phyloP scores from a whole-genome alignment of 1,284 basidiomycete species.

The Heterobasidion occidentale region DNA sequence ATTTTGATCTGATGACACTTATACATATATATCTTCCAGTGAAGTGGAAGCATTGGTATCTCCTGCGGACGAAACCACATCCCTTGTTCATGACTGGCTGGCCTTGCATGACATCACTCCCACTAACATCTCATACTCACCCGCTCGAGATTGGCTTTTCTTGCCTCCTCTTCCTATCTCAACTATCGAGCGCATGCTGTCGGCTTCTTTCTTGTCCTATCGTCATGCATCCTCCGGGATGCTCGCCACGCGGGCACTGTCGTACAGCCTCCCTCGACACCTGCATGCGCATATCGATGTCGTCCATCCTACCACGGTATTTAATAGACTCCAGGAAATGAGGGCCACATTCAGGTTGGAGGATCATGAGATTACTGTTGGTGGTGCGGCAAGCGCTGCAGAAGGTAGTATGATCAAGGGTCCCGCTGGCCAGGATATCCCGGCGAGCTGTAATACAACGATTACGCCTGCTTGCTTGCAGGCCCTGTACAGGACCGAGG shows the following conservation, averaged over 20 bases:
- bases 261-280: constrained; percentile 26
- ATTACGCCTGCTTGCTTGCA: constrained; percentile 18
- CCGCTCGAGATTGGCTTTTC: constrained; percentile 17
- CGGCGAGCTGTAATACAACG: constrained; percentile 1
- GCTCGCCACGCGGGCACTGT: constrained; percentile 24
- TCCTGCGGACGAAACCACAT: constrained; percentile 21
- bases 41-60: constrained; percentile 28
- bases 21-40: background rate
- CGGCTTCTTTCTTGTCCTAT: constrained; percentile 24
- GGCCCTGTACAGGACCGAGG: constrained; percentile 18
- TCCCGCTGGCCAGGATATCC: background rate
- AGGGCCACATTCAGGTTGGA: background rate
- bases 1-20: constrained; percentile 27
- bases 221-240: constrained; percentile 22
- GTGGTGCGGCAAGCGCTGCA: background rate
- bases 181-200: constrained; percentile 22
- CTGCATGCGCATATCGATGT: constrained; percentile 26
- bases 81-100: constrained; percentile 23
- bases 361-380: background rate
- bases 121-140: constrained; percentile 9
- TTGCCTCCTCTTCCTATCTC: constrained; percentile 14
- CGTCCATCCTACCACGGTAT: constrained; percentile 20
- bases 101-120: constrained; percentile 18
- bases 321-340: constrained; percentile 2
- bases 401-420: background rate